These are phyloP conservation scores for Chenopodium formosanum DNA, from an alignment of 148 eudicot genomes.

Conservation along the genomic window DNA sequence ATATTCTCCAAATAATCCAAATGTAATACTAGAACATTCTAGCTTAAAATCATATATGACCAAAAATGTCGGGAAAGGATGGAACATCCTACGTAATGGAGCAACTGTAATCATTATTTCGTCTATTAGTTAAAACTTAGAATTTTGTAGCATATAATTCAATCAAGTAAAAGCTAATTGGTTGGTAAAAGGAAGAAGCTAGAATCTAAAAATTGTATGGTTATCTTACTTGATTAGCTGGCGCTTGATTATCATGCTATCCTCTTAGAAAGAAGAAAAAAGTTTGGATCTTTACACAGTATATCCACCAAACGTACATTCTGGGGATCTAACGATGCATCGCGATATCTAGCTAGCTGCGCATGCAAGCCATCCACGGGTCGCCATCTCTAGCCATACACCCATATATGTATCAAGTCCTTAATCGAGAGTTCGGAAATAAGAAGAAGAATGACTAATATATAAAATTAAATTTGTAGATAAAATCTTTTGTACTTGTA, in stretches of 20 bases:
- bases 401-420: no score
- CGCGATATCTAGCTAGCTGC: not conserved
- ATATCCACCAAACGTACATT: not conserved
- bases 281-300: not conserved
- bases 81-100: not conserved
- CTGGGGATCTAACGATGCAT: no score
- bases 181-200: not conserved
- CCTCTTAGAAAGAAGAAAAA: not conserved
- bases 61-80: not conserved
- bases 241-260: not conserved
- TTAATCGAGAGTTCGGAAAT: no score
- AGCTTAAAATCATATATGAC: not conserved
- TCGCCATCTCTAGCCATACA: not conserved
- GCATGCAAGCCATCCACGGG: slow-evolving; percentile 2
- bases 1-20: not conserved
- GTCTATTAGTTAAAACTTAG: no score
- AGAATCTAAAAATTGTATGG: not conserved
- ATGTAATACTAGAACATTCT: not conserved
- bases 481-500: no score
- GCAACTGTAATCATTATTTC: not conserved
- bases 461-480: no score
- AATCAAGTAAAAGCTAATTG: not conserved
- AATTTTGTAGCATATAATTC: no score
- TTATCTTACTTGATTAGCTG: not conserved
- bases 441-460: no score